Conservation (phyloP, 2,329 filamentous ascomycete species). For the Tympanopsis confertula region DNA sequence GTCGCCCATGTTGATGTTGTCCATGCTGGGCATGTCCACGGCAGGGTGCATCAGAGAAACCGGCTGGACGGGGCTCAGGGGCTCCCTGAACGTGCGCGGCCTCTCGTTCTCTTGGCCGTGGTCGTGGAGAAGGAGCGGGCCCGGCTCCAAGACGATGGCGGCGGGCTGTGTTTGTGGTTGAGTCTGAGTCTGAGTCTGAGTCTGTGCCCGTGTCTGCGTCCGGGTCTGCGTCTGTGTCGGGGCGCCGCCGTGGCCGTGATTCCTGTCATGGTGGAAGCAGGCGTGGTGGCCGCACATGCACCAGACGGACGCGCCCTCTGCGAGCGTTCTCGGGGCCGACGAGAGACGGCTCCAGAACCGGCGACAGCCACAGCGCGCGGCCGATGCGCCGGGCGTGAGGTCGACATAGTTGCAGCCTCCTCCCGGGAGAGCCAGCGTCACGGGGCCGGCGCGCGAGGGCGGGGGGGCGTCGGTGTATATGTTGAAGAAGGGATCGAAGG, state of each 20-base stretch:
- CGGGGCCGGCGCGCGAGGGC: constrained; percentile 8
- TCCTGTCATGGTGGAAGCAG: constrained; percentile 43
- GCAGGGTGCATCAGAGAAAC: constrained; percentile 22
- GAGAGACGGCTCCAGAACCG: constrained; percentile 42
- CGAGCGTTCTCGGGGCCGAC: constrained; percentile 12
- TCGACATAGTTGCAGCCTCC: constrained; percentile 48
- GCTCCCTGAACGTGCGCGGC: constrained; percentile 32
- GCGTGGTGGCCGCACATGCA: constrained; percentile 55
- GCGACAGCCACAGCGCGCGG: constrained; percentile 44
- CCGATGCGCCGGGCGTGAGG: constrained; percentile 35
- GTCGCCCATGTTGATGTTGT: neutral
- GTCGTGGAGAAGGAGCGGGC: constrained; percentile 3
- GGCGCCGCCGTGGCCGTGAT: constrained; percentile 12
- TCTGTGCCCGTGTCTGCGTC: constrained; percentile 7
- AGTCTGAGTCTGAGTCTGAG: constrained; percentile 5
- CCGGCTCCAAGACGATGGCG: no score
- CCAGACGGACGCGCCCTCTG: constrained; percentile 31
- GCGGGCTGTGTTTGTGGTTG: no score
- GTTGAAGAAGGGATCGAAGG: constrained; percentile 40
- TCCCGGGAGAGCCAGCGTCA: constrained; percentile 26
- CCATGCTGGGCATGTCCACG: neutral
- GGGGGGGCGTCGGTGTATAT: constrained; percentile 34
- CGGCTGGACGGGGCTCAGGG: constrained; percentile 33
- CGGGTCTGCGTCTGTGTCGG: constrained; percentile 5
- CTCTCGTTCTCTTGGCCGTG: constrained; percentile 39